phyloP scores from a whole-genome alignment of 768 basidiomycete species.

The Dacryopinax spathularia region DNA sequence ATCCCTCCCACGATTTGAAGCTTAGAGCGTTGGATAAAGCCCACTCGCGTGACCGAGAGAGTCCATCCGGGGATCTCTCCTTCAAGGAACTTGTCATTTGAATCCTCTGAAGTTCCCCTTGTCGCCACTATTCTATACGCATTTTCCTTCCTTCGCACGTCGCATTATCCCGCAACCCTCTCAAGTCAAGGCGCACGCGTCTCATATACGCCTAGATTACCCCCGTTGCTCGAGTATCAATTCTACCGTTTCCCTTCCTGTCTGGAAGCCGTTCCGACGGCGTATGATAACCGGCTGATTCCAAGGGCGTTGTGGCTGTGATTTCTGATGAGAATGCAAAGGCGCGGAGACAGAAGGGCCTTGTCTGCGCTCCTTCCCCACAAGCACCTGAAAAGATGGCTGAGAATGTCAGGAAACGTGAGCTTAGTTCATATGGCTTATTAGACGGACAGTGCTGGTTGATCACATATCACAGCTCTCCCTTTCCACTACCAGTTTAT shows the following conservation, averaged over 20 bases:
- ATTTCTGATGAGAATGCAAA: too few relatives aligned
- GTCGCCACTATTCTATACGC: not conserved
- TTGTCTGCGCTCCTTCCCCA: too few relatives aligned
- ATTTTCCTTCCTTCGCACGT: not conserved
- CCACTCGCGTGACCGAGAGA: not conserved
- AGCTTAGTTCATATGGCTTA: not conserved
- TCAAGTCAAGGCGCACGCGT: not conserved
- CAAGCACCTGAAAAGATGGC: too few relatives aligned
- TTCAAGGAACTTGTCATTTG: not conserved
- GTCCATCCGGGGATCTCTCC: not conserved
- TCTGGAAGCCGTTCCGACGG: too few relatives aligned
- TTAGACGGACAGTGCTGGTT: not conserved
- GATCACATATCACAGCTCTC: constrained; percentile 43
- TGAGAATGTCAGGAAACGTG: not conserved
- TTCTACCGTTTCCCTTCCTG: too few relatives aligned
- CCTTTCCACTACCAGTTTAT: constrained; percentile 82
- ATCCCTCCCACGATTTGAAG: not conserved
- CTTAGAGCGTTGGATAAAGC: not conserved
- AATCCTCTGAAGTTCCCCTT: not conserved
- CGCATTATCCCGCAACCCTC: not conserved
- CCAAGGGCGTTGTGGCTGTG: too few relatives aligned
- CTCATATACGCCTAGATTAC: not conserved
- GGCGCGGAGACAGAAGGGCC: too few relatives aligned
- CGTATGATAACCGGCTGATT: too few relatives aligned
- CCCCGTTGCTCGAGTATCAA: not conserved